These are phyloP conservation scores for Aureobasidium sp. DNA, from an alignment of 2,329 filamentous ascomycete species.

Conservation along the genomic window DNA sequence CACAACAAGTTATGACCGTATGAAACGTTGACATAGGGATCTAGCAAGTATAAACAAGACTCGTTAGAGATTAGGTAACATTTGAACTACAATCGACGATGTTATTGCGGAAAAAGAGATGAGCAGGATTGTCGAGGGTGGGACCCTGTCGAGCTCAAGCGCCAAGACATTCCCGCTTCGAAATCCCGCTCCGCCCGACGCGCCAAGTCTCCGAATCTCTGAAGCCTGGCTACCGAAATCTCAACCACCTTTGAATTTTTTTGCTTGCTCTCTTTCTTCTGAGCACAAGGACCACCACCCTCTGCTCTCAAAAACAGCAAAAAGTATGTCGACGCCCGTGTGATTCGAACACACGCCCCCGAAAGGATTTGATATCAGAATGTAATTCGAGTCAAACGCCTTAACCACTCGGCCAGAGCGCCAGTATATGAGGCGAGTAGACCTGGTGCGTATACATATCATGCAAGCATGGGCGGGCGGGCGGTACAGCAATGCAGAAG, in stretches of 20 bases:
- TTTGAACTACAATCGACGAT: neutral
- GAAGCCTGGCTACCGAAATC: neutral
- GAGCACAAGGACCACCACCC: neutral
- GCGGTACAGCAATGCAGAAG: too few species aligned
- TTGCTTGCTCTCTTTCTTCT: neutral
- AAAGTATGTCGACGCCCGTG: constrained; percentile 3
- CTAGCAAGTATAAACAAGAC: neutral
- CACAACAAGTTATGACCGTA: neutral
- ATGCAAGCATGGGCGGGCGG: too few species aligned
- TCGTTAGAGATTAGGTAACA: neutral
- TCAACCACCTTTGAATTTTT: neutral
- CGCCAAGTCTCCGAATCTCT: neutral
- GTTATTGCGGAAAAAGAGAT: too few species aligned
- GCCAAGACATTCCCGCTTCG: neutral
- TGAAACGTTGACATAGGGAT: too few species aligned
- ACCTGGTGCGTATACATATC: too few species aligned
- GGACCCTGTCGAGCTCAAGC: neutral
- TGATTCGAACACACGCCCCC: constrained; percentile 8
- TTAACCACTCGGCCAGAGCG: constrained; percentile 14
- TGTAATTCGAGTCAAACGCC: constrained; percentile 9
- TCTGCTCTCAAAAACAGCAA: neutral
- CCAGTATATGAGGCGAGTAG: neutral
- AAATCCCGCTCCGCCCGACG: neutral
- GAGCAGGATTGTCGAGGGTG: neutral
- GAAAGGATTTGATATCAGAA: constrained; percentile 12